Evolutionary conservation across 208 protist genomes (phyloP), one percentile per base, ranked within the genome.

Genomic region (Wallacemonas sp.): DNA sequence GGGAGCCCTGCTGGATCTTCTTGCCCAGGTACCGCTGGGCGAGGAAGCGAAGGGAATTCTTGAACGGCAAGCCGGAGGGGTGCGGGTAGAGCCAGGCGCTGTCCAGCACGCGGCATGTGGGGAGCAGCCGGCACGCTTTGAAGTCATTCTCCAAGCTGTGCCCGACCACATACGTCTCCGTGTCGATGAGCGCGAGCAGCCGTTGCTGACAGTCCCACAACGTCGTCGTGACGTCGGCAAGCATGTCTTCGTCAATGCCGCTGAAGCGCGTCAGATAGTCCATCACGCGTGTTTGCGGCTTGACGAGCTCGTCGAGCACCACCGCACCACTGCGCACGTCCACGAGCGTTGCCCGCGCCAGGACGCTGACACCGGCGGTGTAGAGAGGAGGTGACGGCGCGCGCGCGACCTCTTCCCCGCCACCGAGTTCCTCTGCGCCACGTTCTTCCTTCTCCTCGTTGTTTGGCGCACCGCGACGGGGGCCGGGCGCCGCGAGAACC

Each of bases 111-210:
- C 80, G 68, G 61, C 83, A 91, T 32, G 84, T 85, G 19, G 96
- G 95, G 32, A 93, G 29, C 45, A 97, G 63, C 22, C 81, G 71
- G 38, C 94, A 88, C 21, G 87, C 89, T 55, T 85, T 91, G 59
- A 98, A 90, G 78, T 98, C 96, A 68, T 98, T 98, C 59, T 98
- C 91, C 0, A 98, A 69, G 62, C 81, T 93, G 73, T 98, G 96
- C 0, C 96, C 96, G 0, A 98, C 73, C 9, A 98, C 60, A 63
- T 97, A 96, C 1, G 92, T 95, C 3, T 92, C 68, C 0, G 74
- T 69, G 54, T 79, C 69, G 46, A 97, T 77, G 19, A 84, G 54
- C 29, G 30, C 38, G 44, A 76, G 66, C 30, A 97, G 63, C n/a
- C 76, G 65, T 3, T 24, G 37, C 50, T 96, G 94, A 22, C 84